Evolutionary conservation across 441 rosid genomes (phyloP).

Genomic region (Pelargonium australe): DNA sequence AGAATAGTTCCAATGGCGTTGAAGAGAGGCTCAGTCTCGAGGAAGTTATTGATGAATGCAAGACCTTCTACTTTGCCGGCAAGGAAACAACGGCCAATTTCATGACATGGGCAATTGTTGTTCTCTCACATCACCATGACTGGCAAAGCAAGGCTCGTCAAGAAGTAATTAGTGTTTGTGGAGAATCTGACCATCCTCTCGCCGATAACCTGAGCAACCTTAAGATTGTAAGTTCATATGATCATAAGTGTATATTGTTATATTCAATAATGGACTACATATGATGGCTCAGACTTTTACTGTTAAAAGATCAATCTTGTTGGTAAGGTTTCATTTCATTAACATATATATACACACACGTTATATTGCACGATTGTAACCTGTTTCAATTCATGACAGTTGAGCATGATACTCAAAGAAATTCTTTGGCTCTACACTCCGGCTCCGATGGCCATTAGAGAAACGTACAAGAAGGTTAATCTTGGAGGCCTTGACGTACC

Average conservation of each 20-base stretch:
- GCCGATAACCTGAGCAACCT: constrained; percentile 48
- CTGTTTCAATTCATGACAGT: no score
- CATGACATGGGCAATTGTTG: constrained; percentile 61
- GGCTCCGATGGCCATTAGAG: constrained; percentile 38
- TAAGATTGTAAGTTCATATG: constrained; percentile 45
- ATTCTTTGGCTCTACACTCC: constrained; percentile 70
- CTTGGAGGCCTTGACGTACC: constrained; percentile 56
- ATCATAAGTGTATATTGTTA: no score
- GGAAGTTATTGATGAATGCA: constrained; percentile 78
- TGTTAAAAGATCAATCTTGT: no score
- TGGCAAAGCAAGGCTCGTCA: constrained; percentile 74
- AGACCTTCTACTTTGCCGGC: constrained; percentile 78
- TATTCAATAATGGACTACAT: no score
- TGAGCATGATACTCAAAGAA: constrained; percentile 56
- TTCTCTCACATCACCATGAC: constrained; percentile 60
- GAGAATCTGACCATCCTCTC: constrained; percentile 25
- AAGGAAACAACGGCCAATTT: constrained; percentile 65
- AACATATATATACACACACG: no score
- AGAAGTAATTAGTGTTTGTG: constrained; percentile 45
- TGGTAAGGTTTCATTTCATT: no score
- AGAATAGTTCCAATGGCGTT: constrained; percentile 40
- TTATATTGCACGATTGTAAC: constrained; percentile 8
- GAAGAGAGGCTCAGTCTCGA: constrained; percentile 54
- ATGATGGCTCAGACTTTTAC: no score
- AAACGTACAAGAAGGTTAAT: constrained; percentile 33